Conservation (phyloP, 2,329 filamentous ascomycete genomes). For the Hymenoscyphus fraxineus region DNA sequence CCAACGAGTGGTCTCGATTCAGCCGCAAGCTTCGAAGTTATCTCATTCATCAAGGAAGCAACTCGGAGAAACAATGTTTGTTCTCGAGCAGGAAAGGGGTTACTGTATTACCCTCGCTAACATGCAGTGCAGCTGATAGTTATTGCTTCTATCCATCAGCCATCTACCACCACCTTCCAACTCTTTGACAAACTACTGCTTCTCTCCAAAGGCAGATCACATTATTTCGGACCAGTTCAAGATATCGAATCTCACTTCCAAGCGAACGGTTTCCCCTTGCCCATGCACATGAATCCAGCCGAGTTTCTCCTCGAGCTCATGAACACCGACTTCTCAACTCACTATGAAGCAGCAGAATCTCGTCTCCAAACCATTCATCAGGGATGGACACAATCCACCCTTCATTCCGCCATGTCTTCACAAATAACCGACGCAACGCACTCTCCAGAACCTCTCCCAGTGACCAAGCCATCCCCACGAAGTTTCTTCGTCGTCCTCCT, state of each 20-base stretch:
- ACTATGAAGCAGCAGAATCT: conserved; percentile 44
- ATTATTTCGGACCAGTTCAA: conserved; percentile 66
- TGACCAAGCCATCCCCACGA: conserved; percentile 30
- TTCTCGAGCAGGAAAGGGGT: conserved; percentile 34
- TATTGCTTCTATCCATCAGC: conserved; percentile 81
- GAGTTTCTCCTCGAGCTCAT: conserved; percentile 76
- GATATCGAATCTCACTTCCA: conserved; percentile 62
- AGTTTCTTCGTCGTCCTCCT: conserved; percentile 45
- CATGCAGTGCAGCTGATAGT: conserved; percentile 58
- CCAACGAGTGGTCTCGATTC: conserved; percentile 84
- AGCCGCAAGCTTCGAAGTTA: conserved; percentile 54
- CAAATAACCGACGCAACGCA: conserved; percentile 27
- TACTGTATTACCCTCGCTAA: not conserved
- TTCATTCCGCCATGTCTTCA: conserved; percentile 35
- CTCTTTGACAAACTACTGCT: conserved; percentile 78
- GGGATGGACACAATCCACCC: conserved; percentile 51
- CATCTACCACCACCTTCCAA: conserved; percentile 73
- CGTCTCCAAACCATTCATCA: conserved; percentile 51
- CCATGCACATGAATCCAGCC: conserved; percentile 70
- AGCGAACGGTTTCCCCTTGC: conserved; percentile 57
- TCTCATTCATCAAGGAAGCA: conserved; percentile 56
- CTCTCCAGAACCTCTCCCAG: conserved; percentile 15
- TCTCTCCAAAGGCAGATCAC: conserved; percentile 65
- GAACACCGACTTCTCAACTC: conserved; percentile 67
- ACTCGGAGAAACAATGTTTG: conserved; percentile 48